phyloP scores from a whole-genome alignment of 192 early-diverging fungal species.

The Linnemannia zychae region DNA sequence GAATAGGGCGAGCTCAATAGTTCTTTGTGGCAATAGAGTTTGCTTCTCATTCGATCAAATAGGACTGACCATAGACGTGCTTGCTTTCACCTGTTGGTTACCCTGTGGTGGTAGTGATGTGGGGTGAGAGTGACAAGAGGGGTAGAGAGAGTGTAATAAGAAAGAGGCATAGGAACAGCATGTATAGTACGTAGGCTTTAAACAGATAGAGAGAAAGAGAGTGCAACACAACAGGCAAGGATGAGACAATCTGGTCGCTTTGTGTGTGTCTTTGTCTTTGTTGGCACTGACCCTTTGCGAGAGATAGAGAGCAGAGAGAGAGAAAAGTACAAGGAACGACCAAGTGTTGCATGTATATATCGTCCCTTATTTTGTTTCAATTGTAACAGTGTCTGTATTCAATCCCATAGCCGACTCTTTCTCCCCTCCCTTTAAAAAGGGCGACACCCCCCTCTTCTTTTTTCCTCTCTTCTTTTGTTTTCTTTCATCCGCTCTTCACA shows the following conservation, averaged over 20 bases:
- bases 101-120: not conserved
- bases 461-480: not conserved
- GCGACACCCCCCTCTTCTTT: not conserved
- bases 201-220: not conserved
- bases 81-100: not conserved
- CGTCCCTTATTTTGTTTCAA: not conserved
- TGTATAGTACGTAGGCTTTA: no score
- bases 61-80: no score
- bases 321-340: not conserved
- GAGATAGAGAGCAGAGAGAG: not conserved
- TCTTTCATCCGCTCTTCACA: not conserved
- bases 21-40: slow-evolving; percentile 1
- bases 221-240: not conserved
- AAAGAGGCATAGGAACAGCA: no score
- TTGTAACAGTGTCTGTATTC: no score
- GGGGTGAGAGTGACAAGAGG: no score
- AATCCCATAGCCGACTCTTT: not conserved
- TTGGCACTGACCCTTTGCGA: not conserved
- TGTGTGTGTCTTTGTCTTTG: not conserved
- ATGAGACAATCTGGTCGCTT: not conserved
- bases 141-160: no score
- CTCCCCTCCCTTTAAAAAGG: not conserved
- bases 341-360: not conserved
- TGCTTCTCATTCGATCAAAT: not conserved
- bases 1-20: not conserved